phyloP scores from a whole-genome alignment of 176 grass and related monocot genomes.

The Bolboschoenus planiculmis region DNA sequence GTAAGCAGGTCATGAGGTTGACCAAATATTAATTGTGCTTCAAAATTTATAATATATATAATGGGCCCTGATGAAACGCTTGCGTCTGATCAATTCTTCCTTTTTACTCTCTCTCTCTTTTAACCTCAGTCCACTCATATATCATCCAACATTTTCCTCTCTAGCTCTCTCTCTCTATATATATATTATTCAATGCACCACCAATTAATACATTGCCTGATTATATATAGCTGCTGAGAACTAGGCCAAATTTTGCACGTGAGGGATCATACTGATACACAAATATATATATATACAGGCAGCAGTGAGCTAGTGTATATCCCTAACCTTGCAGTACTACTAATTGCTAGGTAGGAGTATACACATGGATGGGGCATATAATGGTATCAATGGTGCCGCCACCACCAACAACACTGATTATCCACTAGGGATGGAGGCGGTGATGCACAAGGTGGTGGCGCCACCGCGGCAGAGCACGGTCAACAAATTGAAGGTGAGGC shows the following conservation, averaged over 20 bases:
- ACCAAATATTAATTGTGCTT: not conserved
- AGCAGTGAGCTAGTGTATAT: not conserved
- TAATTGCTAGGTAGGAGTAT: not conserved
- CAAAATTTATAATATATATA: no score
- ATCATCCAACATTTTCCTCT: not conserved
- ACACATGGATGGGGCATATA: not conserved
- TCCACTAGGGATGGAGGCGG: slow-evolving; percentile 1
- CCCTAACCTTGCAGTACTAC: not conserved
- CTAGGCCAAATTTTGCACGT: not conserved
- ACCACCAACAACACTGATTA: not conserved
- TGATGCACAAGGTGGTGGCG: slow-evolving; percentile 58
- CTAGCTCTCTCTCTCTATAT: not conserved
- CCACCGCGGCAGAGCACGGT: slow-evolving; percentile 49
- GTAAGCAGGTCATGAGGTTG: not conserved
- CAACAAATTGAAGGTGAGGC: slow-evolving; percentile 61
- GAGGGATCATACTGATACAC: not conserved
- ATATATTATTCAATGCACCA: not conserved
- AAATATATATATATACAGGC: not conserved
- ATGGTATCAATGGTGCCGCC: not conserved
- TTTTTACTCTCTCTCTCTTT: not conserved
- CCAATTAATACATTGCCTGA: not conserved
- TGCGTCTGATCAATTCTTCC: not conserved
- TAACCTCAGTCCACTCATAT: not conserved
- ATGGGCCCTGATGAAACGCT: no score
- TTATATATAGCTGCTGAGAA: not conserved